Evolutionary conservation across 2,329 filamentous ascomycete genomes (phyloP).

Genomic region (Pestalotiopsis sp.): DNA sequence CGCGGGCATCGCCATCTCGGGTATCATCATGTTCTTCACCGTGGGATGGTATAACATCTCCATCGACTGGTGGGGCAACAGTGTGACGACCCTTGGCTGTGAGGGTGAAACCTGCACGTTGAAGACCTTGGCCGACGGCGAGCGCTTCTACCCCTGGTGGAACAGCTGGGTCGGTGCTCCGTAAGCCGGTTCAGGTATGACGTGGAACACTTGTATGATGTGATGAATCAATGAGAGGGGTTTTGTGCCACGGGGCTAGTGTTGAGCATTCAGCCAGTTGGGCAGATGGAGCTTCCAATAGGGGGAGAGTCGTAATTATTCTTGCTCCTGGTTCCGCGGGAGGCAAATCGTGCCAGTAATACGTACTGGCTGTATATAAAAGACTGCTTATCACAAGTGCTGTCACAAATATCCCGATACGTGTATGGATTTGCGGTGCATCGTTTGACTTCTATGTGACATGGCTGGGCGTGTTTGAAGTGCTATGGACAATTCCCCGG

Average conservation of each 20-base stretch:
- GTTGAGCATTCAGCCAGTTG: background rate
- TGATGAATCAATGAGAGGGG: background rate
- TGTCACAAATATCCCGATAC: background rate
- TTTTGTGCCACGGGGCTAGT: background rate
- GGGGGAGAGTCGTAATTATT: background rate
- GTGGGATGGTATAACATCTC: slow-evolving; percentile 45
- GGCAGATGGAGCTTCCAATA: background rate
- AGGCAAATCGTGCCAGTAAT: background rate
- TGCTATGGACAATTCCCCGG: too few species aligned
- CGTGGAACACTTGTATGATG: background rate
- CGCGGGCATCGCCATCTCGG: slow-evolving; percentile 51
- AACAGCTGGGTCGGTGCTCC: slow-evolving; percentile 8
- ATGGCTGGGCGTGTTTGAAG: too few species aligned
- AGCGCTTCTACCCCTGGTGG: slow-evolving; percentile 11
- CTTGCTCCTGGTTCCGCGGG: background rate
- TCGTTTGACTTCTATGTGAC: too few species aligned
- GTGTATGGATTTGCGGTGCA: background rate
- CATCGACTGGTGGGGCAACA: slow-evolving; percentile 37
- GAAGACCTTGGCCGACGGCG: slow-evolving; percentile 4
- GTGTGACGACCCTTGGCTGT: slow-evolving; percentile 11
- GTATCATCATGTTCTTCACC: slow-evolving; percentile 55
- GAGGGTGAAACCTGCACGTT: slow-evolving; percentile 6
- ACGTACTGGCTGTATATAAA: background rate
- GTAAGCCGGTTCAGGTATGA: background rate
- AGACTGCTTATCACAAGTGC: background rate